Evolutionary conservation across 2,329 filamentous ascomycete species (phyloP).

Genomic region (Trichoderma brevicompactum): DNA sequence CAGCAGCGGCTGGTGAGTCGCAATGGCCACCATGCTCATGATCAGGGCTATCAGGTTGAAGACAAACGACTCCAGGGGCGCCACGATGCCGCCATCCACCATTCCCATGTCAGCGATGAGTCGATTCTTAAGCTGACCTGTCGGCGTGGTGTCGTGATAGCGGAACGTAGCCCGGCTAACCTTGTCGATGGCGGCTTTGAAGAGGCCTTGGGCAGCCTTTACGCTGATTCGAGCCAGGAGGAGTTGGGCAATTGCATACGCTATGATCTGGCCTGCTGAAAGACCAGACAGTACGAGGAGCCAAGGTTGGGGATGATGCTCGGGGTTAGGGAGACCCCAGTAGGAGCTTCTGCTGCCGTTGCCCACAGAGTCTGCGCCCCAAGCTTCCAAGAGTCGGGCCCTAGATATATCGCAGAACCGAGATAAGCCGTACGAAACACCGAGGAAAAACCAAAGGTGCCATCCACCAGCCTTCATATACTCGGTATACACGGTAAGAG

Average conservation of each 20-base stretch:
- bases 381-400: conserved; percentile 83
- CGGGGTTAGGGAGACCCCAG: conserved; percentile 62
- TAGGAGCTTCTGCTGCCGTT: conserved; percentile 9
- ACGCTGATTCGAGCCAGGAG: conserved; percentile 80
- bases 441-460: conserved; percentile 70
- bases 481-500: conserved; percentile 77
- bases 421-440: conserved; percentile 65
- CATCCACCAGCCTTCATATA: conserved; percentile 83
- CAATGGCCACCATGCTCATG: conserved; percentile 76
- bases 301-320: conserved; percentile 73
- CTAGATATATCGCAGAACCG: conserved; percentile 68
- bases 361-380: conserved; percentile 66
- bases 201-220: conserved; percentile 74
- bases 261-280: conserved; percentile 62
- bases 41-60: conserved; percentile 73
- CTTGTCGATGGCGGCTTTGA: conserved; percentile 70
- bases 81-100: conserved; percentile 82
- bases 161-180: conserved; percentile 83
- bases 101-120: conserved; percentile 89
- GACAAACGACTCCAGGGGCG: conserved; percentile 71
- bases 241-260: conserved; percentile 65
- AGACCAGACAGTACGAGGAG: conserved; percentile 70
- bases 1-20: conserved; percentile 76
- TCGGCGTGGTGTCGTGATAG: conserved; percentile 88
- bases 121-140: conserved; percentile 89